Conservation (phyloP, 495 filamentous ascomycete species). For the Pyrenula massariospora region DNA sequence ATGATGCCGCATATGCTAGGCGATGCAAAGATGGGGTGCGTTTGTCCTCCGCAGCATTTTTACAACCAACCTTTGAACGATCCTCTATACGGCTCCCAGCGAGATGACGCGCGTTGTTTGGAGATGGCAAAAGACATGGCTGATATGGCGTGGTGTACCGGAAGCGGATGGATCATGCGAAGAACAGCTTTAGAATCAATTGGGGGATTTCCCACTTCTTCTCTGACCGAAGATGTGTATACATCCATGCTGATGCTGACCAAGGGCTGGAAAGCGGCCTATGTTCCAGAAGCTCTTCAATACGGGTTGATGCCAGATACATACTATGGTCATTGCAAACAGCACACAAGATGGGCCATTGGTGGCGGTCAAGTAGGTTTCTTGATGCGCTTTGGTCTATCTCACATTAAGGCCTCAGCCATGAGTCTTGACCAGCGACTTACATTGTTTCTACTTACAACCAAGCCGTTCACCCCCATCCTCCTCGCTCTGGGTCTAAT, state of each 20-base stretch:
- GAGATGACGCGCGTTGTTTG: slow-evolving; percentile 25
- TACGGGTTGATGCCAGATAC: slow-evolving; percentile 39
- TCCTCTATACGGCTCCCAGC: slow-evolving; percentile 34
- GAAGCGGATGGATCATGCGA: slow-evolving; percentile 40
- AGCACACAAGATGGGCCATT: slow-evolving; percentile 40
- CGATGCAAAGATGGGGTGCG: slow-evolving; percentile 35
- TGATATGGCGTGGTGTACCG: slow-evolving; percentile 37
- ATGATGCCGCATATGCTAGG: slow-evolving; percentile 33
- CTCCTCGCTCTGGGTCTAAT: too few species aligned
- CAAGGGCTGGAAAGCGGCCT: slow-evolving; percentile 38
- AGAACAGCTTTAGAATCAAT: slow-evolving; percentile 36
- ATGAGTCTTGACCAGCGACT: too few species aligned
- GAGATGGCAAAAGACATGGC: slow-evolving; percentile 38
- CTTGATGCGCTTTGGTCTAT: too few species aligned
- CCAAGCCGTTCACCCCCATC: too few species aligned
- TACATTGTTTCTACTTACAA: too few species aligned
- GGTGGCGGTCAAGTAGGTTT: too few species aligned
- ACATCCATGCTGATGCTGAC: slow-evolving; percentile 35
- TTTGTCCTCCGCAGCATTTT: slow-evolving; percentile 37
- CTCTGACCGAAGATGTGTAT: slow-evolving; percentile 39
- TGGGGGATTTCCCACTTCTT: slow-evolving; percentile 35
- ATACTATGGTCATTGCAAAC: slow-evolving; percentile 35
- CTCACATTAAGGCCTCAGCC: too few species aligned
- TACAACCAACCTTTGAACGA: slow-evolving; percentile 41
- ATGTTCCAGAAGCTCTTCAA: slow-evolving; percentile 37